Conservation (phyloP, 2,329 filamentous ascomycete genomes). For the Aureobasidium lini region DNA sequence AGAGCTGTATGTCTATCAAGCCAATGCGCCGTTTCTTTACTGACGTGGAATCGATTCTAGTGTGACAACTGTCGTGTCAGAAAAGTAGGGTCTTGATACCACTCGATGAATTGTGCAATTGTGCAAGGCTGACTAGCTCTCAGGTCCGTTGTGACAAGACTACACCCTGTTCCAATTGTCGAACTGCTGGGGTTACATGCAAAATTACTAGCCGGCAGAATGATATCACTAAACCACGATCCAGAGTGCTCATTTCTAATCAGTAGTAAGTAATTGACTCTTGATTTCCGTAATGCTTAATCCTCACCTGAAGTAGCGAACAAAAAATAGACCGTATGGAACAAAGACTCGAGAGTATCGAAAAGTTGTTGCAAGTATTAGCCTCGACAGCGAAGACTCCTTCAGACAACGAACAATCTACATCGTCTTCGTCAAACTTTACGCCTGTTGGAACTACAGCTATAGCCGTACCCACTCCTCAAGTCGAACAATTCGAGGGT, state of each 20-base stretch:
- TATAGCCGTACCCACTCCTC: not conserved
- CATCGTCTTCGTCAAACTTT: not conserved
- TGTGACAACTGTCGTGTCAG: constrained; percentile 4
- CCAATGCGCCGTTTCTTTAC: not conserved
- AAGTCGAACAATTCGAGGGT: constrained; percentile 8
- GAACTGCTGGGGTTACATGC: constrained; percentile 7
- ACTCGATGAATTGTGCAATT: too few relatives aligned
- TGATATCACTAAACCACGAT: constrained; percentile 4
- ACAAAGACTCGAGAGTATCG: constrained; percentile 18
- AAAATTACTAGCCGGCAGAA: constrained; percentile 12
- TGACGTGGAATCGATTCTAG: not conserved
- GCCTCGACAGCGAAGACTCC: not conserved
- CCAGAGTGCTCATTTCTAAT: constrained; percentile 15
- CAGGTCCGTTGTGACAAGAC: constrained; percentile 15
- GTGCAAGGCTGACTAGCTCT: not conserved
- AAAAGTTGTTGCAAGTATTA: constrained; percentile 14
- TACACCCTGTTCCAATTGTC: constrained; percentile 15
- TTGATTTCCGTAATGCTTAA: not conserved
- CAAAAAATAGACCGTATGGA: constrained; percentile 21
- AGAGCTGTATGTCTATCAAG: not conserved
- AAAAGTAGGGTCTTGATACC: not conserved
- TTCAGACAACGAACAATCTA: not conserved
- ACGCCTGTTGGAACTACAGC: not conserved
- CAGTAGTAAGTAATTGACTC: constrained; percentile 11
- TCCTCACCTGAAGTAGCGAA: constrained; percentile 14